Conservation (phyloP, 305 asterid species). For the Solanum chacoense region DNA sequence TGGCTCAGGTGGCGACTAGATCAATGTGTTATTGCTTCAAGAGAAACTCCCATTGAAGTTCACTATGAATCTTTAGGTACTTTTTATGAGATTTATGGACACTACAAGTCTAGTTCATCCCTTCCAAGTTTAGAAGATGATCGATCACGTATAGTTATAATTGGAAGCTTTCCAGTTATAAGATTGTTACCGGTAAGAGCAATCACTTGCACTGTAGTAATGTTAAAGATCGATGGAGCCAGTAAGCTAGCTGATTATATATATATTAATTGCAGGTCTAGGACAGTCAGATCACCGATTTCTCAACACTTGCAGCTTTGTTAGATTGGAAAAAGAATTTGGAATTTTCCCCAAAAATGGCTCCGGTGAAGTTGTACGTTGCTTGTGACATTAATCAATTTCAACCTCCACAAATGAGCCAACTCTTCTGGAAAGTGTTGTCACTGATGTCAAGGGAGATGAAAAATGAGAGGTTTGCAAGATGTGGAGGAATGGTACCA, state of each 20-base stretch:
- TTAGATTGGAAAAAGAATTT: not conserved
- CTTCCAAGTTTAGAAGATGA: not conserved
- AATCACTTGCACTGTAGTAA: not conserved
- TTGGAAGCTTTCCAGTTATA: too few species aligned
- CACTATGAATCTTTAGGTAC: too few species aligned
- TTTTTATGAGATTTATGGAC: too few species aligned
- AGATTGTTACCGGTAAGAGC: not conserved
- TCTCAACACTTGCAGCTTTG: not conserved
- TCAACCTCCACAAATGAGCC: too few species aligned
- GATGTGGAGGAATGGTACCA: not conserved
- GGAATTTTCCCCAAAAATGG: too few species aligned
- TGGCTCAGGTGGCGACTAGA: too few species aligned
- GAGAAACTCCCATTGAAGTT: too few species aligned
- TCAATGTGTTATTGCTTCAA: too few species aligned
- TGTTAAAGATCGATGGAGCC: not conserved
- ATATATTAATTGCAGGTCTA: not conserved
- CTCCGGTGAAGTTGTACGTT: too few species aligned
- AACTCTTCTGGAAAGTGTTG: not conserved
- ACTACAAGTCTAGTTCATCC: too few species aligned
- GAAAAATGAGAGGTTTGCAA: not conserved
- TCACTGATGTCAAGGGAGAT: not conserved
- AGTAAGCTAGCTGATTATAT: not conserved
- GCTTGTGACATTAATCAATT: too few species aligned
- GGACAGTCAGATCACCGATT: not conserved
- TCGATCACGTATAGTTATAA: not conserved